Evolutionary conservation across 768 basidiomycete species (phyloP).

Genomic region (Russula sp.): DNA sequence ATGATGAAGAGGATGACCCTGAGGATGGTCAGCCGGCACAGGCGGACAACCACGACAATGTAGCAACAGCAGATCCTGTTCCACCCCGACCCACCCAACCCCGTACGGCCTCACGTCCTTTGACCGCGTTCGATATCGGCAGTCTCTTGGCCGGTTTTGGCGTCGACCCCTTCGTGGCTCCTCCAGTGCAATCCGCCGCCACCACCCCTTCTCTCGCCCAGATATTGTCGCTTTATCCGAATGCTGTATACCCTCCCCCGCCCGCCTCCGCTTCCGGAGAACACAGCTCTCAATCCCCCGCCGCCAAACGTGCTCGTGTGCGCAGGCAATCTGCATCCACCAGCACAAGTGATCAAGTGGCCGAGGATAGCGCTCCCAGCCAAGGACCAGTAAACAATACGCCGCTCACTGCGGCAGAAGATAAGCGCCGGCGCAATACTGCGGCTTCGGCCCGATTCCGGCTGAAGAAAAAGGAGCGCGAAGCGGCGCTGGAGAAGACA

Average conservation of each 20-base stretch:
- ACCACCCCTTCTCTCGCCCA: slow-evolving; percentile 61
- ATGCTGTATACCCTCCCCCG: slow-evolving; percentile 27
- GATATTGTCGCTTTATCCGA: slow-evolving; percentile 58
- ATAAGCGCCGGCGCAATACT: slow-evolving; percentile 92
- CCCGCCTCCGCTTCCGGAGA: slow-evolving; percentile 29
- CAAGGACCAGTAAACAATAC: slow-evolving; percentile 30
- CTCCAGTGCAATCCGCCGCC: slow-evolving; percentile 35
- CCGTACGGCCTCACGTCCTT: slow-evolving; percentile 36
- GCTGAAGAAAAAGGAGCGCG: slow-evolving; percentile 94
- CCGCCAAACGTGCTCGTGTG: slow-evolving; percentile 31
- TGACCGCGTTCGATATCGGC: slow-evolving; percentile 45
- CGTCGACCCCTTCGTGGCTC: slow-evolving; percentile 45
- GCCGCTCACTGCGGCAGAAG: slow-evolving; percentile 60
- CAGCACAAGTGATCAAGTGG: slow-evolving; percentile 35
- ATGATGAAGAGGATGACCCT: slow-evolving; percentile 36
- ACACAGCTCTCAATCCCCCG: slow-evolving; percentile 2
- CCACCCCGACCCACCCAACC: slow-evolving; percentile 31
- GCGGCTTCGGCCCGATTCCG: slow-evolving; percentile 92
- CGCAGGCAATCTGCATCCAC: slow-evolving; percentile 49
- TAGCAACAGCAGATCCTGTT: slow-evolving; percentile 50
- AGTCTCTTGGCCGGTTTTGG: slow-evolving; percentile 40
- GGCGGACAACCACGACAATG: slow-evolving; percentile 58
- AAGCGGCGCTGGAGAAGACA: slow-evolving; percentile 80
- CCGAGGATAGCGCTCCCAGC: slow-evolving; percentile 34
- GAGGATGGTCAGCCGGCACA: slow-evolving; percentile 37